Conservation (phyloP, 2,329 filamentous ascomycete species). For the Fusarium sp. region DNA sequence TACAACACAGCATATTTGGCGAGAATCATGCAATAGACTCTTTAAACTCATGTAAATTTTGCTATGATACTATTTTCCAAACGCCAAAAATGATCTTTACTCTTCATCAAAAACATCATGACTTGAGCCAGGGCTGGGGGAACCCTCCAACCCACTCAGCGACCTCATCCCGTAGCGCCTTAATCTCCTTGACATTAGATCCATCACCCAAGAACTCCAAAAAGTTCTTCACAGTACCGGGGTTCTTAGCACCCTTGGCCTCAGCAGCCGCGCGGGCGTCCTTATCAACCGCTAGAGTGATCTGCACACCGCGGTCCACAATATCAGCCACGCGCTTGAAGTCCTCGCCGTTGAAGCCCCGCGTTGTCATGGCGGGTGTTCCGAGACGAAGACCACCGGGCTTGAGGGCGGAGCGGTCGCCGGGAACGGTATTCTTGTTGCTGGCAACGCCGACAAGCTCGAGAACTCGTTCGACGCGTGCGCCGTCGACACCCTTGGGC, state of each 20-base stretch:
- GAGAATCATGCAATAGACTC: background rate
- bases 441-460: conserved; percentile 90
- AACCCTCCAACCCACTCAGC: conserved; percentile 71
- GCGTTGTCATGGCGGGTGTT: conserved; percentile 93
- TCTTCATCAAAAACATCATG: conserved; percentile 22
- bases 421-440: conserved; percentile 98
- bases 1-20: background rate
- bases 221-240: conserved; percentile 70
- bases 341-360: conserved; percentile 84
- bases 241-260: conserved; percentile 70
- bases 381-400: conserved; percentile 91
- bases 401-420: conserved; percentile 88
- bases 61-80: conserved; percentile 16
- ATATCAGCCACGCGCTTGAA: conserved; percentile 84
- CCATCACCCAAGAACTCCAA: conserved; percentile 72
- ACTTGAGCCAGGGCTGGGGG: conserved; percentile 42
- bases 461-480: conserved; percentile 84
- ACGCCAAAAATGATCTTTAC: conserved; percentile 13
- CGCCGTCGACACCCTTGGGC: conserved; percentile 83
- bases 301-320: conserved; percentile 79
- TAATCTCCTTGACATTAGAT: conserved; percentile 70
- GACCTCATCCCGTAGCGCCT: conserved; percentile 72
- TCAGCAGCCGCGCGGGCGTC: conserved; percentile 71
- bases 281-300: conserved; percentile 76
- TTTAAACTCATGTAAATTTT: background rate